phyloP scores from a whole-genome alignment of 768 basidiomycete species.

The Lactarius psammicola region DNA sequence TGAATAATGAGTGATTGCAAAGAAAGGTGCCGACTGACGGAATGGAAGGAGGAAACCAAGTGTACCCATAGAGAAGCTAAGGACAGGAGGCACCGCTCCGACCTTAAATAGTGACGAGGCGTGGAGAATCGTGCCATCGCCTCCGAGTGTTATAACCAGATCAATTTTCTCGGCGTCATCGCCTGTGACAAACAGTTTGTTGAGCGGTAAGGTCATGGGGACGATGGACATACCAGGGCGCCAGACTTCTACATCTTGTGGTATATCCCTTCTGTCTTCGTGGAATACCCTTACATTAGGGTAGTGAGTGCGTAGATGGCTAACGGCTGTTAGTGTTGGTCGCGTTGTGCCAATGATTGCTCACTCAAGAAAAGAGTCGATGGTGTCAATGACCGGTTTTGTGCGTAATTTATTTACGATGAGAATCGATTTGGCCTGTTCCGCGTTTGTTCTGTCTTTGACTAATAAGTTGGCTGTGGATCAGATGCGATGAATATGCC shows the following conservation, averaged over 20 bases:
- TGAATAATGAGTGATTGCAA: neutral
- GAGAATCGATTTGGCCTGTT: conserved; percentile 60
- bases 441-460: conserved; percentile 23
- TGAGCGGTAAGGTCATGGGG: neutral
- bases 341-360: conserved; percentile 30
- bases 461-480: conserved; percentile 23
- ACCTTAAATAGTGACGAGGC: conserved; percentile 87
- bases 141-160: conserved; percentile 87
- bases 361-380: conserved; percentile 69
- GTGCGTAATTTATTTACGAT: conserved; percentile 82
- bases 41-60: conserved; percentile 93
- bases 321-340: conserved; percentile 18
- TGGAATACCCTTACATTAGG: conserved; percentile 36
- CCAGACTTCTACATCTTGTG: conserved; percentile 52
- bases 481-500: neutral
- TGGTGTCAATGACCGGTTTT: conserved; percentile 71
- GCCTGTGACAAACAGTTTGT: conserved; percentile 25
- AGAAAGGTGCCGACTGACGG: conserved; percentile 53
- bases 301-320: conserved; percentile 36
- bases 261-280: conserved; percentile 48
- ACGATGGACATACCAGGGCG: conserved; percentile 46
- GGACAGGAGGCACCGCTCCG: conserved; percentile 88
- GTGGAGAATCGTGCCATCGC: conserved; percentile 93
- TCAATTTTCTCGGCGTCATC: conserved; percentile 67
- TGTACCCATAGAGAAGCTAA: conserved; percentile 92